Percentiles rank a stretch among this genome's conserved stretches.
Evolutionary conservation across 129 eudicot species (phyloP).

Genomic region (Centrapalus pauciflorus): DNA sequence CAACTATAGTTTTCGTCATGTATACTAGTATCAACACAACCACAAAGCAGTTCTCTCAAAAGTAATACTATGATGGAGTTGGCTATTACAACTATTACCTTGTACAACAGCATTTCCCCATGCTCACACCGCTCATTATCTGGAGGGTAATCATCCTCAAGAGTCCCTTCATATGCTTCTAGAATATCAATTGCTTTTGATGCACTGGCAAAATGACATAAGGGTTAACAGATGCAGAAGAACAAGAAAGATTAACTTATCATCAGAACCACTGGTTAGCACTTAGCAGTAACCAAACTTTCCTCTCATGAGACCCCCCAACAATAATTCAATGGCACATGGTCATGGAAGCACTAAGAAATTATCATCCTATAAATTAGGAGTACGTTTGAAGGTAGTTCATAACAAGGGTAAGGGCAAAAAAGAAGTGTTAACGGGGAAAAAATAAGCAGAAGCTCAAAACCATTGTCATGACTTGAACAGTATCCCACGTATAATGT

Average conservation of each 20-base stretch:
- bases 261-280: neutral
- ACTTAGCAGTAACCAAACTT: neutral
- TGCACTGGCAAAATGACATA: conserved; percentile 43
- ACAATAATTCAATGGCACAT: neutral
- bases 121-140: conserved; percentile 89
- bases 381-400: neutral
- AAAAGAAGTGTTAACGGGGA: neutral
- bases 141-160: conserved; percentile 91
- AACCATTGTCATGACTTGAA: neutral
- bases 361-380: neutral
- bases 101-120: conserved; percentile 92
- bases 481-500: neutral
- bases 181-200: conserved; percentile 91
- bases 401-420: neutral
- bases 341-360: neutral
- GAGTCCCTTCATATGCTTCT: conserved; percentile 98
- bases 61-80: neutral
- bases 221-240: neutral
- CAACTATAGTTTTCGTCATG: neutral
- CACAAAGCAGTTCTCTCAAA: neutral
- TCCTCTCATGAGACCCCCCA: neutral
- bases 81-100: conserved; percentile 38
- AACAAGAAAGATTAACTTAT: neutral
- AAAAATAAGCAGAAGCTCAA: neutral
- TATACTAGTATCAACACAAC: neutral